Conservation (phyloP, 2,329 filamentous ascomycete species). For the Aureobasidium sp. region DNA sequence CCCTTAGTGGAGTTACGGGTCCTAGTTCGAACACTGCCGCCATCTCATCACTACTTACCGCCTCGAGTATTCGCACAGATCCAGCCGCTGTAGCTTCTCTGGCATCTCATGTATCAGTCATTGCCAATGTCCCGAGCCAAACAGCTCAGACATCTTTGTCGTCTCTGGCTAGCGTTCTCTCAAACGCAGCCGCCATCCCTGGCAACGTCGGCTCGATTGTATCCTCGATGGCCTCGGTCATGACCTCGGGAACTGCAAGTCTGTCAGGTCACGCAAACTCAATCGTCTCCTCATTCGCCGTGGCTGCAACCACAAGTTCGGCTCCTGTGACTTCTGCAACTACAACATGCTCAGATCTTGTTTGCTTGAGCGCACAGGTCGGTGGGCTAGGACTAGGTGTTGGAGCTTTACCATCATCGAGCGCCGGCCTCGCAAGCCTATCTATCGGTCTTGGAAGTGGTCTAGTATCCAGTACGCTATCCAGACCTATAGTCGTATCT, state of each 20-base stretch:
- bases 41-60: not conserved
- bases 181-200: not conserved
- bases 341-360: not conserved
- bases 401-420: not conserved
- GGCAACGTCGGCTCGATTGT: not conserved
- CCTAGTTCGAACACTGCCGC: not conserved
- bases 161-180: not conserved
- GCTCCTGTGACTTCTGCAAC: not conserved
- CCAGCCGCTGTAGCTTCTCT: not conserved
- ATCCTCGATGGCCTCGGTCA: not conserved
- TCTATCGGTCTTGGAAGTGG: not conserved
- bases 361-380: slow-evolving; percentile 1
- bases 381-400: not conserved
- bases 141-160: not conserved
- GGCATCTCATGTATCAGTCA: not conserved
- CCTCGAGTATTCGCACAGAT: not conserved
- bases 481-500: not conserved
- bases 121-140: not conserved
- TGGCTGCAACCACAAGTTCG: not conserved
- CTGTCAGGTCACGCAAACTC: not conserved
- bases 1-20: not conserved
- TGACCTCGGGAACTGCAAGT: not conserved
- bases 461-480: not conserved
- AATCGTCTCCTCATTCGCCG: not conserved
- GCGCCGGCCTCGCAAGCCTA: not conserved